Percentiles rank a stretch among this genome's conserved stretches.
phyloP scores from a whole-genome alignment of 2,329 filamentous ascomycete genomes.

The Colletotrichum euphorbiae region DNA sequence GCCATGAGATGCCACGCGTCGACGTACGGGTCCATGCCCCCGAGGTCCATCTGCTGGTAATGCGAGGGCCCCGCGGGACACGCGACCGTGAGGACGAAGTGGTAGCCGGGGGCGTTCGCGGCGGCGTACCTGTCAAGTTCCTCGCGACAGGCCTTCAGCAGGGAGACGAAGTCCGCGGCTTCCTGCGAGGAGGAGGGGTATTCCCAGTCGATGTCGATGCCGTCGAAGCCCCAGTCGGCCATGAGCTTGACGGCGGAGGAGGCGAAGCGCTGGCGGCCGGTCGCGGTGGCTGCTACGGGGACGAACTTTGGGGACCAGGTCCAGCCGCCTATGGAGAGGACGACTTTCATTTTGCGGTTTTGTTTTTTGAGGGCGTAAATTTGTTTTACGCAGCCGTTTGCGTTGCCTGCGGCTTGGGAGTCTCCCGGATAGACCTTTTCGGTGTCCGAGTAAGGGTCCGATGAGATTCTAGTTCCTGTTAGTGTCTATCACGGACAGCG shows the following conservation, averaged over 20 bases:
- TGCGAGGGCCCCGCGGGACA: slow-evolving; percentile 60
- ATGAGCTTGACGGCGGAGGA: slow-evolving; percentile 75
- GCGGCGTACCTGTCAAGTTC: slow-evolving; percentile 58
- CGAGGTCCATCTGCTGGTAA: slow-evolving; percentile 63
- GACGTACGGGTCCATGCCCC: slow-evolving; percentile 66
- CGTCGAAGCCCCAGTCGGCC: slow-evolving; percentile 73
- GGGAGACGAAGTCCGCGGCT: slow-evolving; percentile 54
- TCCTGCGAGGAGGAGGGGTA: slow-evolving; percentile 57
- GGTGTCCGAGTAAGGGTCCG: slow-evolving; percentile 70
- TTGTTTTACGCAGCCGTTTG: slow-evolving; percentile 83
- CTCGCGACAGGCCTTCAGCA: slow-evolving; percentile 56
- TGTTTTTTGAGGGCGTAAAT: slow-evolving; percentile 80
- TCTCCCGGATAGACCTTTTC: slow-evolving; percentile 76
- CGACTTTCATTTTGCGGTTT: slow-evolving; percentile 80
- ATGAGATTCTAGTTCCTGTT: slow-evolving; percentile 57
- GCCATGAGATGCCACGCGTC: slow-evolving; percentile 75
- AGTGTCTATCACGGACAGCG: neutral
- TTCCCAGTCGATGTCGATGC: slow-evolving; percentile 69
- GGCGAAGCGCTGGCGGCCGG: slow-evolving; percentile 75
- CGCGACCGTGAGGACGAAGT: slow-evolving; percentile 64
- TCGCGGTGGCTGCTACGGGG: slow-evolving; percentile 68
- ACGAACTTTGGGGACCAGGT: slow-evolving; percentile 79
- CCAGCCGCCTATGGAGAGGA: slow-evolving; percentile 88
- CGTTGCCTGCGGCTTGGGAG: slow-evolving; percentile 70
- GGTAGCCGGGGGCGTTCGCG: slow-evolving; percentile 54